Base-by-base conservation (phyloP, 169 alveolate genomes). In the Cryptosporidium ubiquitum region DNA sequence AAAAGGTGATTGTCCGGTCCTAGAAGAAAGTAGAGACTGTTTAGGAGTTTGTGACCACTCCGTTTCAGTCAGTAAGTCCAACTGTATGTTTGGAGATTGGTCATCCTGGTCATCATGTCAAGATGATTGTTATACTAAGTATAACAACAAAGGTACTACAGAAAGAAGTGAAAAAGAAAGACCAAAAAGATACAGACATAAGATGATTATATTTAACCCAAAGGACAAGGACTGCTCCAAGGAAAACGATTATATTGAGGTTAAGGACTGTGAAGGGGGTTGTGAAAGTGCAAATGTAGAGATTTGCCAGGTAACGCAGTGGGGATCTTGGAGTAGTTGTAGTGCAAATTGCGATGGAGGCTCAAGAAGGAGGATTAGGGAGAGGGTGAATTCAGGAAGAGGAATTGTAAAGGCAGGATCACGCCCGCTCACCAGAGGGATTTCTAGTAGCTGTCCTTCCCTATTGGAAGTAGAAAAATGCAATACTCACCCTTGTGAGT, bases 61-160 rank as follows among this genome's bases (percentile, higher is more conserved):
- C 6, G 39, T 68, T 12, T 52, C 44, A 7, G 29, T 33, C 5
- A 70, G 64, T 47, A 70, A 70, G 44, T 68, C 86, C 4, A 86
- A 74, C 70, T 92, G 95, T 73, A 74, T 61, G 1, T 91, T 92
- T 35, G 92, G 93, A 37, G 92, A 85, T n/a, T 92, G 95, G 95
- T 70, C 89, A 18, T 84, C 91, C 31, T 92, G 95, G 95, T 68
- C 92, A 0, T 91, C 66, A 16, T 92, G 95, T 35, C 69, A 86
- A 20, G 85, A 84, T 12, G 84, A 85, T 16, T 92, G 95, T 68
- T 57, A 79, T 58, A 69, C 75, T 26, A 71, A 18, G 51, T 23
- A 40, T 42, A 14, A 9, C 66, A 23, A 23, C 12, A 47, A 10
- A 20, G 35, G 23, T 20, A 26, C 2, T 7, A 10, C 61, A 23